Base-by-base conservation (phyloP, 2,329 filamentous ascomycete species). In the Aureobasidium pullulans region DNA sequence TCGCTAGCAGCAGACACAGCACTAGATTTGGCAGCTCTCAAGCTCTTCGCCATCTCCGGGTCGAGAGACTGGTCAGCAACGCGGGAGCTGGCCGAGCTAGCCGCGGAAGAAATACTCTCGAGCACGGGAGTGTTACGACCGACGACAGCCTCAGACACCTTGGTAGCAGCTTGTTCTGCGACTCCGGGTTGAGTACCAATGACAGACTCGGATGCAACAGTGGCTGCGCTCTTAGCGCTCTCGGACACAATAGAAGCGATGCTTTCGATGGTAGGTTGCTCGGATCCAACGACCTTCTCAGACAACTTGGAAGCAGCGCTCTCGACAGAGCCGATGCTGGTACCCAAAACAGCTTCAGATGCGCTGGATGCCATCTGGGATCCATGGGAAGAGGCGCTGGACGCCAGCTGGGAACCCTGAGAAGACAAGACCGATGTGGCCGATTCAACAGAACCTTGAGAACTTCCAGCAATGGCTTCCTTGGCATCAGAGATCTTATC, bases 231-330 rank as follows among this genome's bases (percentile, higher is more conserved):
- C 39, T 65, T 60, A 15, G 62, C 63, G 6, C 50, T 58, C 29
- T 64, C 57, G 1, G 66, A 68, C 36, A 64, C 68, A 9, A 52
- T 54, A 2, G 63, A 64, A 29, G 61, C 60, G 2, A 59, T 57
- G 37, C 61, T 63, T 8, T 61, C 54, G 53, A 37, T 34, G 4
- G 57, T 47, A 15, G 59, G 16, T 19, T 57, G 50, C 23, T 61
- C 44, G 6, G 54, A 52, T 4, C 60, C 46, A 29, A 54, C 9
- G 16, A 61, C 31, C 28, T 79, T 82, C 36, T 79, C 78, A 47
- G 83, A 83, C 7, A 77, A 79, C 63, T 79, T 74, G 53, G 77
- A 81, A 3, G 77, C 76, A 5, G 78, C 68, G 13, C 83, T 83
- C 59, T 82, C 79, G 3, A 76, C 73, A 68, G 76, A 77, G 1